Base-by-base conservation (phyloP, 495 filamentous ascomycete species). In the Pseudoneurospora amorphoporcata region DNA sequence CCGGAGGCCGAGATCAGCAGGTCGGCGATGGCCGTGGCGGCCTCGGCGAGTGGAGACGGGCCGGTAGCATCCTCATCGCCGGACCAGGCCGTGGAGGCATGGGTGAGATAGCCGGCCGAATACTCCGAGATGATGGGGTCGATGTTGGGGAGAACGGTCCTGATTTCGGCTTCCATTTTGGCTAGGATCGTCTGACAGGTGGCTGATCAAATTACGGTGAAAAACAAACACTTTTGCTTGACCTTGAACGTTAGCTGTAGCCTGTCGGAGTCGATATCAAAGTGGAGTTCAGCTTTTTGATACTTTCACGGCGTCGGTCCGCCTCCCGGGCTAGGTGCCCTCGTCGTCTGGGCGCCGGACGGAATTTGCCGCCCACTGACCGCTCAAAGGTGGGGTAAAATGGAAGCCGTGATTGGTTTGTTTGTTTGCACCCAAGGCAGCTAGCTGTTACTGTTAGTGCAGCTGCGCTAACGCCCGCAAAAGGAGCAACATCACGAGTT, bases 41-140 rank as follows among this genome's bases (percentile, higher is more conserved):
- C 96, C 81, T 98, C 96, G 69, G 87, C 84, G 61, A 99, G 83
- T 8, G 93, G 93, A 0, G 92, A 92, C 72, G 87, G 86, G 12
- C 81, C 88, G 73, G 85, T 85, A 32, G 87, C 81, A 70, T 94
- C 92, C 61, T 89, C 86, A 70, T 98, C 94, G 61, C 90, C 88
- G 72, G 90, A 86, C 83, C 92, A 95, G 68, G 90, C 86, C 72
- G 91, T 93, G 39, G 94, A 92, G 72, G 95, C 95, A 85, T 98
- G 95, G 78, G 89, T 93, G 73, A 99, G 85, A 79, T 98, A 98
- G 43, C 95, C 96, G 74, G 93, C 91, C 29, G 95, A 94, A 79
- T 99, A 99, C 80, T 96, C 92, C 43, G 93, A 93, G 70, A 99
- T 84, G 72, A 97, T 88, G 61, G 90, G 92, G 82, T 99, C 95